phyloP scores from a whole-genome alignment of 306 rosid genomes.

The Trifolium pratense region DNA sequence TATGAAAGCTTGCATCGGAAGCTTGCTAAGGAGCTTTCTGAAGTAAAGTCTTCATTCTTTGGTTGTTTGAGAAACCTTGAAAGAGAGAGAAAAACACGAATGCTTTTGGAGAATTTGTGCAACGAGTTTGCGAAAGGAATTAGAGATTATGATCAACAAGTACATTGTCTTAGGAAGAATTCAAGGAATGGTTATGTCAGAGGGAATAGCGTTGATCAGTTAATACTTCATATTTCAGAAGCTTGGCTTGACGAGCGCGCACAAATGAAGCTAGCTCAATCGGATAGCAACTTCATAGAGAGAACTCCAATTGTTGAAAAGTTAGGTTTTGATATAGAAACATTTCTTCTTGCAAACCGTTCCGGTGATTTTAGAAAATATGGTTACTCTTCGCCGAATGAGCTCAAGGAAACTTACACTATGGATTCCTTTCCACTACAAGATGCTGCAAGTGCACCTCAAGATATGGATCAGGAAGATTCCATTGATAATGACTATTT shows the following conservation, averaged over 20 bases:
- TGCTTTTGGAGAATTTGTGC: constrained; percentile 74
- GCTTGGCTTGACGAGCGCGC: constrained; percentile 89
- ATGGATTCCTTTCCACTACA: constrained; percentile 63
- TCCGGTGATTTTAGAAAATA: constrained; percentile 48
- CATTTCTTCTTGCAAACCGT: constrained; percentile 74
- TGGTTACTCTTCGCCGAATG: constrained; percentile 49
- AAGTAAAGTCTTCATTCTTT: constrained; percentile 61
- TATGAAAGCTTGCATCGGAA: constrained; percentile 69
- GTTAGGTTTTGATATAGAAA: constrained; percentile 74
- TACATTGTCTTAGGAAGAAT: constrained; percentile 54
- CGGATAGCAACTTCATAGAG: constrained; percentile 45
- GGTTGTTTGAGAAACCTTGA: constrained; percentile 65
- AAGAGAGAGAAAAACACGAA: constrained; percentile 73
- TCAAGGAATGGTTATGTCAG: constrained; percentile 50
- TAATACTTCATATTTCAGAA: constrained; percentile 79
- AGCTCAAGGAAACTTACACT: constrained; percentile 54
- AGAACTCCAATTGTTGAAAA: constrained; percentile 67
- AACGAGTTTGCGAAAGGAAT: constrained; percentile 88
- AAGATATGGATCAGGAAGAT: constrained; percentile 52
- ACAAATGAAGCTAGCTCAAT: constrained; percentile 64
- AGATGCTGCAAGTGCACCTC: constrained; percentile 60
- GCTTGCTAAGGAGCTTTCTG: constrained; percentile 66
- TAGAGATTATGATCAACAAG: constrained; percentile 66
- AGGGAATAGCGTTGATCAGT: constrained; percentile 47
- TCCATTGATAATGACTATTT: constrained; percentile 43